phyloP scores from a whole-genome alignment of 2,329 filamentous ascomycete species.

The Colletotrichum sp. region DNA sequence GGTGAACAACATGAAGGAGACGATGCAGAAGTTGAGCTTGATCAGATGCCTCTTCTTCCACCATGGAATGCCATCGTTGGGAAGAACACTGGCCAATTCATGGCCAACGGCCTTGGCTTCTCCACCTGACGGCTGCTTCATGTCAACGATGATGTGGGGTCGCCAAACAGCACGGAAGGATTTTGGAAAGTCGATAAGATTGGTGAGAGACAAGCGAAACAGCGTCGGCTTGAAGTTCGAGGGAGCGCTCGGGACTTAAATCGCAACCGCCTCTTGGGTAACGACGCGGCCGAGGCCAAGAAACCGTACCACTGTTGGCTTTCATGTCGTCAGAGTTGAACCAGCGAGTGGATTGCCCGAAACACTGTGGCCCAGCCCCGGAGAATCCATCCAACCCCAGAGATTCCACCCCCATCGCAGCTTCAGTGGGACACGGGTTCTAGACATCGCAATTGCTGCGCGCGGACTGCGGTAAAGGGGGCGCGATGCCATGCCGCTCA shows the following conservation, averaged over 20 bases:
- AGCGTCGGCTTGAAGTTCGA: not conserved
- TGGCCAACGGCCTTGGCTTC: slow-evolving; percentile 13
- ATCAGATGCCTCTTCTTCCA: slow-evolving; percentile 11
- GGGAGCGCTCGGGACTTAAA: not conserved
- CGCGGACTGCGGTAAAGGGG: not conserved
- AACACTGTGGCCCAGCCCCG: not conserved
- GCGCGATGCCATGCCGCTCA: not conserved
- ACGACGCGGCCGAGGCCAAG: not conserved
- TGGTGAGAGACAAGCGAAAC: not conserved
- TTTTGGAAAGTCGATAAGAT: not conserved
- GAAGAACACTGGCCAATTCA: slow-evolving; percentile 12
- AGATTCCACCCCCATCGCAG: not conserved
- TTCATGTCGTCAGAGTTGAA: slow-evolving; percentile 2
- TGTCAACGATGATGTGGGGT: not conserved
- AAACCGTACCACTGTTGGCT: not conserved
- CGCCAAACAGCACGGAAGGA: not conserved
- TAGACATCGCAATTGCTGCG: not conserved
- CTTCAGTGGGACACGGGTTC: not conserved
- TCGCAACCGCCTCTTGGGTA: not conserved
- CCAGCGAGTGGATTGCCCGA: not conserved
- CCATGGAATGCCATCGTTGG: slow-evolving; percentile 5
- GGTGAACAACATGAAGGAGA: slow-evolving; percentile 7
- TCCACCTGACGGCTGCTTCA: not conserved
- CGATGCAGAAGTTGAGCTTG: slow-evolving; percentile 16
- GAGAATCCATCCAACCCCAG: not conserved